Conservation (phyloP, 768 basidiomycete genomes). For the Ramaria sp. region DNA sequence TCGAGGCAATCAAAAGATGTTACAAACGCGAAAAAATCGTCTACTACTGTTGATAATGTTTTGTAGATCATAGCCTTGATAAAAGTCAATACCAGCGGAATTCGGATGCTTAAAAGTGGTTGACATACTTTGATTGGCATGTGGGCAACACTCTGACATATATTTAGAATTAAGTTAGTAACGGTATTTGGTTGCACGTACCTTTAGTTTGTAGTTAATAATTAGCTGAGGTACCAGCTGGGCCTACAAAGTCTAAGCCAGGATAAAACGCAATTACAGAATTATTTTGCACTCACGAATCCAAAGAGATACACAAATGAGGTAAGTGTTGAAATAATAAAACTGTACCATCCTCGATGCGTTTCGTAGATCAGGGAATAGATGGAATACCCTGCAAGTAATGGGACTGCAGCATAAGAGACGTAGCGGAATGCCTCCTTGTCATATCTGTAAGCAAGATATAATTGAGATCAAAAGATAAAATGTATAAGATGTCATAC, state of each 20-base stretch:
- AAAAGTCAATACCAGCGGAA: background rate
- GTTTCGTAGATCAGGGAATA: slow-evolving; percentile 77
- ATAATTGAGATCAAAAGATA: slow-evolving; percentile 1
- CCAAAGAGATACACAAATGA: slow-evolving; percentile 96
- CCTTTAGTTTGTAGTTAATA: slow-evolving; percentile 96
- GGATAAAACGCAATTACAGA: slow-evolving; percentile 10
- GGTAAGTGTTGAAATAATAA: slow-evolving; percentile 85
- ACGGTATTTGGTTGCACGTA: slow-evolving; percentile 21
- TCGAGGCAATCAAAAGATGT: background rate
- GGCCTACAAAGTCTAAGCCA: slow-evolving; percentile 35
- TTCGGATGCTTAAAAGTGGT: background rate
- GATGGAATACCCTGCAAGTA: slow-evolving; percentile 62
- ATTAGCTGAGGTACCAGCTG: slow-evolving; percentile 83
- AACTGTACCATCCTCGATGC: slow-evolving; percentile 94
- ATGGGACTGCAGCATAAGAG: slow-evolving; percentile 77
- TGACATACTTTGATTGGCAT: slow-evolving; percentile 76
- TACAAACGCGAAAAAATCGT: slow-evolving; percentile 83
- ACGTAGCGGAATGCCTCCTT: slow-evolving; percentile 91
- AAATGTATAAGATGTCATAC: slow-evolving; percentile 31
- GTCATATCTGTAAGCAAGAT: slow-evolving; percentile 52
- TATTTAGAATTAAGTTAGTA: background rate
- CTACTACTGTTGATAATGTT: slow-evolving; percentile 79
- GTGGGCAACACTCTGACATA: slow-evolving; percentile 76
- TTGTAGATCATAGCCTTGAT: slow-evolving; percentile 82
- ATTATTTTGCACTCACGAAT: slow-evolving; percentile 56